Base-by-base conservation (phyloP, 2,329 filamentous ascomycete genomes). In the Coniochaeta ligniaria region DNA sequence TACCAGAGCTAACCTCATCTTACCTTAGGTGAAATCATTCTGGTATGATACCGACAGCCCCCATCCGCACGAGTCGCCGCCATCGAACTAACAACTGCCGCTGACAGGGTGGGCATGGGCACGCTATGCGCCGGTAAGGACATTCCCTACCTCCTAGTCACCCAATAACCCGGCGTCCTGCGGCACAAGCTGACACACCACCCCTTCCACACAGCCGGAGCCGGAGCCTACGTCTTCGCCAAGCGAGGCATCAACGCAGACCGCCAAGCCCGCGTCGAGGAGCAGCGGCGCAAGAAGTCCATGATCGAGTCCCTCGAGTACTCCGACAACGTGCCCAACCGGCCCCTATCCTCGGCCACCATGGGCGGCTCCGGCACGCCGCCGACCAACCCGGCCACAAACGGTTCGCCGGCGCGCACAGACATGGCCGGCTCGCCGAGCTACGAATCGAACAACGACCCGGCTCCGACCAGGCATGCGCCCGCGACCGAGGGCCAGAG, bases 161-260 rank as follows among this genome's bases (percentile, higher is more conserved):
- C 3, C 5, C n/a, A 47, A 24, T 22, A 22, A 4, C 38, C 17
- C 38, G 2, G 58, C 26, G 17, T 9, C 16, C 35, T 54, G 69
- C 58, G 9, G 55, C 54, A 41, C 24, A 41, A 55, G 6, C 47
- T 52, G 22, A 52, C 47, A 9, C 28, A 52, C 22, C 9, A 28
- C 22, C 24, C 5, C 14, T 26, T n/a, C 22, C 6, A 47, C 64
- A 59, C 71, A 92, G 92, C 93, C 66, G 95, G 94, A 71, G 95
- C 86, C 66, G 91, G 89, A 64, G 92, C 94, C 70, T 99, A 98
- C 81, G 92, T 91, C 80, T 96, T 97, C 73, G 95, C 95, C 65
- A 99, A 99, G 82, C 84, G 86, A 71, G 88, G 88, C 74, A 96
- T 99, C 83, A 96, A 97, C 73, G 90, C 90, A 67, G 92, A 97